Base-by-base conservation (phyloP, 805 yeast species). In the Starmera quercuum region DNA sequence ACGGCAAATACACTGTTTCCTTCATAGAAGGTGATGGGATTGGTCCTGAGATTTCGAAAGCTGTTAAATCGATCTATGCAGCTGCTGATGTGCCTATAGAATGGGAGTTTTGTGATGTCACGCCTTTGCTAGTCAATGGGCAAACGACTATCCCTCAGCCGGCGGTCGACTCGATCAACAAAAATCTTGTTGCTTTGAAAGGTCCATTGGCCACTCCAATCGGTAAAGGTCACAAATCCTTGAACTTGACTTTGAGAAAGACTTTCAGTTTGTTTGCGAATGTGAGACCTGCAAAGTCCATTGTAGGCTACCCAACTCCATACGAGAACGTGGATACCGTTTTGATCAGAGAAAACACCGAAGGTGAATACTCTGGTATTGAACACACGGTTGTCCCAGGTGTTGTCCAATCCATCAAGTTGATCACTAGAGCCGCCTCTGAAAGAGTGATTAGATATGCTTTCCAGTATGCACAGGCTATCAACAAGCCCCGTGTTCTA, bases 151-250 rank as follows among this genome's bases (percentile, higher is more conserved):
- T 92, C 51, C 97, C 97, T 45, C 79, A 80, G 48, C 80, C 78
- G 28, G 97, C 97, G 39, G 85, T 92, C 43, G 87, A 83, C 51
- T 83, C 94, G 30, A 88, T 92, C 66, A 85, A 86, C 73, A 81
- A 75, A 65, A 85, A 90, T 72, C 73, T 80, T 66, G 90, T 92
- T 43, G 99, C 97, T 35, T 75, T 92, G 57, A 92, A 92, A 71
- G 99, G 99, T 49, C 97, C 97, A 20, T 71, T 92, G 55, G 97
- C 97, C 36, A 92, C 99, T 26, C 99, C 99, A 37, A 88, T 90
- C 44, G 98, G 97, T 53, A 90, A 90, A 68, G 98, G 98, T 58
- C 97, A 92, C 72, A 86, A 86, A 56, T 88, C 97, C 30, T 77
- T 92, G 75, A 92, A 92, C 75, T 73, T 92, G 72, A 90, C 99